These are phyloP conservation scores for Triticum dicoccoides DNA, from an alignment of 176 grass and related monocot genomes.

Conservation along the genomic window DNA sequence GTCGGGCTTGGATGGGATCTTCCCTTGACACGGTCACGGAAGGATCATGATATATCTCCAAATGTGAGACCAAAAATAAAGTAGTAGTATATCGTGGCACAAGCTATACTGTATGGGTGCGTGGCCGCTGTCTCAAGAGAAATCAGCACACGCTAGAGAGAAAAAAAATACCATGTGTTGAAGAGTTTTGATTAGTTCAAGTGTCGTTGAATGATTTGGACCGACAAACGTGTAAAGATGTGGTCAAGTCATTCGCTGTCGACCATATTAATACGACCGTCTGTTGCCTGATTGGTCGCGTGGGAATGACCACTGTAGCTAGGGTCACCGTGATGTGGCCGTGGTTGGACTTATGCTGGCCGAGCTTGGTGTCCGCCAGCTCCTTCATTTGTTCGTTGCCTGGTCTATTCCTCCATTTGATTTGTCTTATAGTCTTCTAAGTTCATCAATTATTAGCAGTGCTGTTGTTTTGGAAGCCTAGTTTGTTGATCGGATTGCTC, in stretches of 20 bases:
- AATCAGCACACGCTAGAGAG: too few species aligned
- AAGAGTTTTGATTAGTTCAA: not conserved
- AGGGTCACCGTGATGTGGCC: constrained; percentile 1
- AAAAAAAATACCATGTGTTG: not conserved
- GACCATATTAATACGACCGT: not conserved
- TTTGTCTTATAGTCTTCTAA: not conserved
- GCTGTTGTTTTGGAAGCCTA: too few species aligned
- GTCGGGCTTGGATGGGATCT: constrained; percentile 16
- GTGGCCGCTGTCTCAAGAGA: too few species aligned
- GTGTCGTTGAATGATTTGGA: constrained; percentile 47
- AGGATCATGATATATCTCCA: not conserved
- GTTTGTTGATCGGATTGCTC: too few species aligned
- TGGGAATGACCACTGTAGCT: constrained; percentile 24
- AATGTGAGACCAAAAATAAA: not conserved
- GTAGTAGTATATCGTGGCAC: not conserved
- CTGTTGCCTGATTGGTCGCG: constrained; percentile 28
- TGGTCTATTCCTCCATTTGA: not conserved
- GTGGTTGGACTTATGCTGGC: constrained; percentile 27
- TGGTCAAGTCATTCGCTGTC: constrained; percentile 34
- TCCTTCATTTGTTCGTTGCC: not conserved
- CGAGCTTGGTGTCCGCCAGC: not conserved
- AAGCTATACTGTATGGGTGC: not conserved
- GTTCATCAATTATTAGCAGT: too few species aligned
- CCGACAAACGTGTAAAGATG: constrained; percentile 31
- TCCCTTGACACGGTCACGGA: not conserved